Base-by-base conservation (phyloP, 495 filamentous ascomycete genomes). In the Penicillium daleae region DNA sequence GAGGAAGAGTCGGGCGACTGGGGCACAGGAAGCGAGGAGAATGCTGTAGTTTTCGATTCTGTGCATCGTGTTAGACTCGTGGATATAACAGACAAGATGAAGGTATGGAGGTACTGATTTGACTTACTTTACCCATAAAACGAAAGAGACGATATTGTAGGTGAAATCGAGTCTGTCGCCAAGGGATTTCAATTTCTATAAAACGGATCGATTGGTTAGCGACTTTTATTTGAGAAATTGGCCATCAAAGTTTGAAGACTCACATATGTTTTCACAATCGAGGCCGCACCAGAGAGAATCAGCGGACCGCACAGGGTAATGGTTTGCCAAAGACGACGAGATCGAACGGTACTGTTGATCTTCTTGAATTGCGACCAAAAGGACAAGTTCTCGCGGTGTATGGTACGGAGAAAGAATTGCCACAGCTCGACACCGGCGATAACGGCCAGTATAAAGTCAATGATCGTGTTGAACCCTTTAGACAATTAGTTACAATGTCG, bases 11-110 rank as follows among this genome's bases (percentile, higher is more conserved):
- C 72, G 62, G n/a, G 71, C 69, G 22, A 75, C 72, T 1, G 72
- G 71, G 21, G 74, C 74, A 19, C 71, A 74, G 3, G 69, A 74
- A 12, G 71, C 74, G 39, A 77, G 61, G 6, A 77, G 63, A 31
- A 77, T 77, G 44, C 67, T 69, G 52, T 77, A 77, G 57, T 77
- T 77, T 54, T 77, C 74, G n/a, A 77, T 75, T 39, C 74, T 76
- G 63, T 1, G 17, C 7, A 1, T 7, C n/a, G 0, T 9, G 42
- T 46, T 46, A 46, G 42, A 22, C 9, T 4, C 13, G 19, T 46
- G 19, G 42, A 57, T n/a, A 26, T 13, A 13, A n/a, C 39, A 65
- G 27, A 37, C 17, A 2, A 12, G 33, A 13, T 32, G 8, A 24
- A 24, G 10, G 29, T 6, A 33, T 39, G 6, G 27, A 22, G 8